A percentile compares a stretch with the other conserved stretches of the same genome.
Conservation (phyloP, 176 grass and related monocot species). For the Eragrostis curvula region DNA sequence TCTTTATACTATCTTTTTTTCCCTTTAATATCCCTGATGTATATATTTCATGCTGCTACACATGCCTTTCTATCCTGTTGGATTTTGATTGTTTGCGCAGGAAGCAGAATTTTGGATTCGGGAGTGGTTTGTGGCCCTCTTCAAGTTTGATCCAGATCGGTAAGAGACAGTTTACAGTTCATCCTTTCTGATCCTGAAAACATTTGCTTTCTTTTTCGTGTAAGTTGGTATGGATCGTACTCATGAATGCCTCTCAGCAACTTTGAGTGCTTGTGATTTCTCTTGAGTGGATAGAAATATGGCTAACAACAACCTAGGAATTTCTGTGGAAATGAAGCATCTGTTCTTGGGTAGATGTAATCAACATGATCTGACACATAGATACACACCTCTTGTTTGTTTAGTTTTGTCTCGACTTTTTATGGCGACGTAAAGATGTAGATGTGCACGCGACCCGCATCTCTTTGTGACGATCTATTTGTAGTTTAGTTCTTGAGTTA, state of each 20-base stretch:
- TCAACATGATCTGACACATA: neutral
- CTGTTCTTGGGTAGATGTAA: neutral
- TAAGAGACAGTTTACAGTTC: neutral
- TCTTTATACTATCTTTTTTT: neutral
- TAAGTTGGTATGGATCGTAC: neutral
- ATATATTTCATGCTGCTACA: constrained; percentile 28
- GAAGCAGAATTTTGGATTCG: neutral
- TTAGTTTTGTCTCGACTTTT: constrained; percentile 10
- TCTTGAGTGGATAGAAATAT: neutral
- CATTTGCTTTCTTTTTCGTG: neutral
- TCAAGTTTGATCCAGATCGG: constrained; percentile 24
- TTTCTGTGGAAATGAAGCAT: neutral
- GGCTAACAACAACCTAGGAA: neutral
- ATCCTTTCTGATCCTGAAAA: neutral
- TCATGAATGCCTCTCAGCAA: neutral
- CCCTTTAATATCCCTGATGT: neutral
- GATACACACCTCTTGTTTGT: neutral
- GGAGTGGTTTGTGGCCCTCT: neutral
- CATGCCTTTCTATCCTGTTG: neutral
- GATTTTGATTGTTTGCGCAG: constrained; percentile 19
- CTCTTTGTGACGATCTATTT: constrained; percentile 30
- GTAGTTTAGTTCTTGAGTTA: constrained; percentile 34
- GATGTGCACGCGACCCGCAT: neutral
- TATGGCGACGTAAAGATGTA: neutral
- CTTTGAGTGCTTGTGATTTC: neutral